Base-by-base conservation (phyloP, 2,329 filamentous ascomycete species). In the Aspergillus viridinutans region DNA sequence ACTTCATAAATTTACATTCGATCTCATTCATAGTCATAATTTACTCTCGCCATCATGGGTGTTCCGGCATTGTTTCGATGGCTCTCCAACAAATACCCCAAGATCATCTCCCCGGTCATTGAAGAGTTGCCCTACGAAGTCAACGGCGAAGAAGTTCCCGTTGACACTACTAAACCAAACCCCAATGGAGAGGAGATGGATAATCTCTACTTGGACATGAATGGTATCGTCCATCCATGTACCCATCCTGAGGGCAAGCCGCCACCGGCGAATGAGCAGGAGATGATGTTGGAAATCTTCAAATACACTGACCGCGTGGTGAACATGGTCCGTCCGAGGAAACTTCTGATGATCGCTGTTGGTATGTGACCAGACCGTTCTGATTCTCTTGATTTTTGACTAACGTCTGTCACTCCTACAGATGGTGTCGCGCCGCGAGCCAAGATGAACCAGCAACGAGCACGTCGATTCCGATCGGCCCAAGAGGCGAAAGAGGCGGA, bases 251-350 rank as follows among this genome's bases (percentile, higher is more conserved):
- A 99, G 74, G 93, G 97, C 69, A 86, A 86, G 61, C 92, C 94
- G 1, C 86, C 94, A 3, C 94, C 94, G 10, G 89, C 88, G 69
- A 93, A 94, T 59, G 94, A 99, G 78, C 91, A 96, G 73, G 94
- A 97, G 78, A 99, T 99, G 94, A 99, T 99, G 94, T 74, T 97
- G 67, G 95, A 95, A 71, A 87, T 99, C 60, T 99, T 99, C 81
- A 90, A 89, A 71, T 99, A 99, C 76, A 99, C 94, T n/a, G 92
- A 99, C 72, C 89, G 94, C 58, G 92, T 99, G 25, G 90, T 99
- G 64, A 97, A 96, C 74, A 99, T 99, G 93, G 93, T 96, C 63
- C 90, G 94, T 59, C 94, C 94, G 9, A 87, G 94, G 66, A 97
- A 97, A 78, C 79, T 99, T 50, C 83, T 99, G 55, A 94, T 97